A percentile compares a stretch with the other conserved stretches of the same genome.
phyloP scores from a whole-genome alignment of 768 basidiomycete genomes.

The Trametes cubensis region DNA sequence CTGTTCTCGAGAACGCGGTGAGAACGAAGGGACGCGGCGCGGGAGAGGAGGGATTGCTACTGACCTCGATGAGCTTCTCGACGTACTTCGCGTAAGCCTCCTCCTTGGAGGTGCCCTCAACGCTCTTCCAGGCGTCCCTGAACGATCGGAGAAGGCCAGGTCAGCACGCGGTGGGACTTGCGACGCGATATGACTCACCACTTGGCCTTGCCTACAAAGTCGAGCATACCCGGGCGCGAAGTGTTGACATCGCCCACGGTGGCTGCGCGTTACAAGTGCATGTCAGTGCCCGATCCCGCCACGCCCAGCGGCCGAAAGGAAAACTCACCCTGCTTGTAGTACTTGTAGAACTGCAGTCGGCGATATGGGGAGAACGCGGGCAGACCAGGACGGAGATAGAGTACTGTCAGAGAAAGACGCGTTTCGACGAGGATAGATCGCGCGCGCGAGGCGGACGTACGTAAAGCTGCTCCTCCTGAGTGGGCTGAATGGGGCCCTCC shows the following conservation, averaged over 20 bases:
- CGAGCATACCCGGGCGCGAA: conserved; percentile 70
- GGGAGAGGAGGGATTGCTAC: conserved; percentile 17
- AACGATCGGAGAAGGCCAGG: not conserved
- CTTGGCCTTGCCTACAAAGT: conserved; percentile 89
- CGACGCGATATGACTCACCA: conserved; percentile 53
- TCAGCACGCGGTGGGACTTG: not conserved
- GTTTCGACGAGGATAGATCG: conserved; percentile 5
- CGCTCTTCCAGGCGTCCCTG: conserved; percentile 86
- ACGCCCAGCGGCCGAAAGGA: not conserved
- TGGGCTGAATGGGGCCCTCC: conserved; percentile 47
- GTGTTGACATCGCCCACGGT: conserved; percentile 75
- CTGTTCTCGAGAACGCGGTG: conserved; percentile 38
- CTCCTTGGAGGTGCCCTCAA: conserved; percentile 74
- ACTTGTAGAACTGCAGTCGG: conserved; percentile 78
- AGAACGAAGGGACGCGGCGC: conserved; percentile 1
- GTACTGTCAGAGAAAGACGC: conserved; percentile 2
- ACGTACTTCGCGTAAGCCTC: conserved; percentile 78
- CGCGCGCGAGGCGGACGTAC: conserved; percentile 49
- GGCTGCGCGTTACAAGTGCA: conserved; percentile 43
- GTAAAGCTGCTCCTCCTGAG: conserved; percentile 72
- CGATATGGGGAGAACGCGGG: not conserved
- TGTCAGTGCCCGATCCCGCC: conserved; percentile 1
- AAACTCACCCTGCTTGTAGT: conserved; percentile 86
- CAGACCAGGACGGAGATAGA: not conserved
- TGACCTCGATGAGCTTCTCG: conserved; percentile 67